Evolutionary conservation across 495 filamentous ascomycete species (phyloP), one percentile per base, ranked within the genome.

Genomic region (Neurospora terricola): DNA sequence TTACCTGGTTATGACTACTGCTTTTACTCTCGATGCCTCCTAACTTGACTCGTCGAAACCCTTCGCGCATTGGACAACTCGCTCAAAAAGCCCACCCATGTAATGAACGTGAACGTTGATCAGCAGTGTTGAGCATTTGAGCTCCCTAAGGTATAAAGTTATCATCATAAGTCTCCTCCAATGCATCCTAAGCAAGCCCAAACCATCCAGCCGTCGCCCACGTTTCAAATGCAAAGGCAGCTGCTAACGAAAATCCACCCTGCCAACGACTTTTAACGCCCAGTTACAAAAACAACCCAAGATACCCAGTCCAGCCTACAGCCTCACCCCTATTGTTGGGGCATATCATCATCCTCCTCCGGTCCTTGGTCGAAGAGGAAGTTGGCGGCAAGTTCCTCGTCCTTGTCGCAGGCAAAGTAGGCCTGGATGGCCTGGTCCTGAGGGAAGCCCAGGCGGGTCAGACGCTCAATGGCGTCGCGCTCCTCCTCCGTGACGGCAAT

Each of bases 321-420:
- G 12, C 36, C 38, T 45, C 42, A 14, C 38, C 18, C 16, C 73
- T 77, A 81, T 76, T 79, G 80, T 66, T 72, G 70, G 48, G 80
- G 79, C 4, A 78, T 76, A 8, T 80, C 77, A 16, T 94, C 92
- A 40, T 91, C 91, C 38, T 98, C 96, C 73, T 96, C 93, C 2
- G 94, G 94, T 2, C 54, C 54, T 80, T 98, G 93, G 76, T 99
- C 96, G 78, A 99, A 99, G 71, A 99, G 86, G 83, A 98, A 98
- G 80, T 99, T 99, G 38, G 96, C 96, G 4, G 96, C 94, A 42
- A 98, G 85, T 80, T 99, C 96, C 82, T 99, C 96, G 81, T 99
- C 98, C 87, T 98, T 99, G 83, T 99, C 96, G 81, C 96, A 99
- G 8, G 96, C 96, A 80, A 99, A 98, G 84, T 98, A 99, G 14